Conservation (phyloP, 106 monocot genomes). For the Hemerocallis citrina region DNA sequence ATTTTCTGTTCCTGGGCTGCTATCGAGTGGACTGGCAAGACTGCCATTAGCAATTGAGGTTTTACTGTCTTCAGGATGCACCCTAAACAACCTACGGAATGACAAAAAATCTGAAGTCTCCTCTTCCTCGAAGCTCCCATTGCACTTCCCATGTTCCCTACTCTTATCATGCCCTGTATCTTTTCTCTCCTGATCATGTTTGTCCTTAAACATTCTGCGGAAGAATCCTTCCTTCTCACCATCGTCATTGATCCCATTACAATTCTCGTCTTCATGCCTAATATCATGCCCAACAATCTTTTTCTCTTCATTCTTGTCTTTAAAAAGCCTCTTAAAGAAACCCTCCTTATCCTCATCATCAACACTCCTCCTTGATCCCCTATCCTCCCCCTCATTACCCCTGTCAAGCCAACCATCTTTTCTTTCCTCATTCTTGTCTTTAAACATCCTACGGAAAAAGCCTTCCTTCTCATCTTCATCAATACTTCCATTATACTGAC, state of each 20-base stretch:
- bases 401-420: conserved; percentile 22
- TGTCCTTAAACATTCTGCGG: conserved; percentile 80
- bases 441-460: conserved; percentile 47
- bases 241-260: conserved; percentile 31
- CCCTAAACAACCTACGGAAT: conserved; percentile 76
- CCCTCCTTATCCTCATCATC: conserved; percentile 60
- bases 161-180: conserved; percentile 25
- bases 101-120: conserved; percentile 84
- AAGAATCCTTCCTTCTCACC: conserved; percentile 72
- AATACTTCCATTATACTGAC: conserved; percentile 8
- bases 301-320: conserved; percentile 56
- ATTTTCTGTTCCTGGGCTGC: conserved; percentile 86
- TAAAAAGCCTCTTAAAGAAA: conserved; percentile 52
- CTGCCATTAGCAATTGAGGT: conserved; percentile 35
- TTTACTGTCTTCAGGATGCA: conserved; percentile 79
- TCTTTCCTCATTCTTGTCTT: conserved; percentile 55
- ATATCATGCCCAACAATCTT: conserved; percentile 21
- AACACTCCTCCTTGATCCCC: conserved; percentile 8
- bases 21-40: conserved; percentile 31
- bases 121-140: conserved; percentile 48
- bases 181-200: conserved; percentile 62
- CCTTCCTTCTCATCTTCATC: conserved; percentile 62
- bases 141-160: conserved; percentile 31
- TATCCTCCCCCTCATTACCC: conserved; percentile 41
- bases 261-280: conserved; percentile 29